Evolutionary conservation across 805 yeast genomes (phyloP), one percentile per base, ranked within the genome.

Genomic region (Diddensiella transvaalensis): DNA sequence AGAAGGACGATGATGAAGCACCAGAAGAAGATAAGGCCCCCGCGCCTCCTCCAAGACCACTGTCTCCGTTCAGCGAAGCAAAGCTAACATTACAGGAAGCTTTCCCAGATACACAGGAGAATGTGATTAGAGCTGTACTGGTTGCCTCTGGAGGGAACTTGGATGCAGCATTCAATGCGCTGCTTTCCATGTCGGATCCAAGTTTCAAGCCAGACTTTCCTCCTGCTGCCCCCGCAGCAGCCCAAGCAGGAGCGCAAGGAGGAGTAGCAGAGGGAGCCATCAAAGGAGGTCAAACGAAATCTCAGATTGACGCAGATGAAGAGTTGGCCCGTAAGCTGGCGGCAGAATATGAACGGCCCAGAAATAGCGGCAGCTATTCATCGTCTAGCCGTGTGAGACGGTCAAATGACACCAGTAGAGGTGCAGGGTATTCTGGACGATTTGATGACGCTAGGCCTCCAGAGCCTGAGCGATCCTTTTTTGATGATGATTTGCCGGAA

Each of bases 161-260:
- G 39, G 96, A 88, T 58, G 82, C 86, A 1, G 95, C 96, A 1
- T 91, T 91, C 71, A 85, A 84, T 64, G 97, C 96, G 0, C 71
- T 90, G 59, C 71, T 91, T 51, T 87, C 78, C 57, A 68, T 87
- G 47, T 82, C 87, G 15, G 96, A 90, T 50, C 65, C 69, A 18
- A 53, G 50, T 44, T 59, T 50, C 47, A 53, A 59, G 48, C 58
- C 61, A 24, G 64, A 61, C 43, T 15, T 64, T 17, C 68, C 71
- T 15, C 61, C 61, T 36, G 63, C 64, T 49, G 66, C 46, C n/a
- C 44, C 49, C n/a, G 43, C 39, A 2, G 35, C 53, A 3, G 40
- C 39, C 3, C 33, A 47, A 2, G 48, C 43, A 23, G 66, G 60
- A 15, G 60, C 62, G 40, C 63, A 13, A n/a, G 44, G 30, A 15